phyloP scores from a whole-genome alignment of 202 grass and related monocot species.

The Saccharum hybrid region DNA sequence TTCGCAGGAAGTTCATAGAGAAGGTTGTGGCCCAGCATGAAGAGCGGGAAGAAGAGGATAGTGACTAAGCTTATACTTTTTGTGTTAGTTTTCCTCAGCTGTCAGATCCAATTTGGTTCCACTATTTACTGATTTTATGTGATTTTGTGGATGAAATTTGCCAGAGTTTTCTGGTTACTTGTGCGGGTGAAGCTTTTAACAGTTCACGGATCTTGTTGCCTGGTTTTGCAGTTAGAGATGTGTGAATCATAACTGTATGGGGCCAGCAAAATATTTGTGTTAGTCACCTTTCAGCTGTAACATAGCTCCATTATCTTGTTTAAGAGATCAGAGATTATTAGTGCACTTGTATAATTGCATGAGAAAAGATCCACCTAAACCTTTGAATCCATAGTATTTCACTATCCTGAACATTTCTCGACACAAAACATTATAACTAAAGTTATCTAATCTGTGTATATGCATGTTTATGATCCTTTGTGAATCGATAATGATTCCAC shows the following conservation, averaged over 20 bases:
- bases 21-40: slow-evolving; percentile 88
- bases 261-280: background rate
- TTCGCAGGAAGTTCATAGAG: slow-evolving; percentile 94
- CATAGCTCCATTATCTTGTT: background rate
- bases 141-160: slow-evolving; percentile 22
- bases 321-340: background rate
- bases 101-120: background rate
- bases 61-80: slow-evolving; percentile 56
- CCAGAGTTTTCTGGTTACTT: background rate
- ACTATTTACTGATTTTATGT: slow-evolving; percentile 1
- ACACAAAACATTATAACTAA: background rate
- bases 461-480: too few relatives aligned
- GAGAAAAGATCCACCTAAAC: background rate
- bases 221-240: background rate
- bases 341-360: background rate
- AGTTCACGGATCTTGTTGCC: slow-evolving; percentile 8
- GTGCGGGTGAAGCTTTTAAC: background rate
- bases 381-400: background rate
- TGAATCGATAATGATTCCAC: too few relatives aligned
- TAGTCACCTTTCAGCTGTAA: background rate
- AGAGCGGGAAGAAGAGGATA: slow-evolving; percentile 73
- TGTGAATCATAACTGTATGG: background rate
- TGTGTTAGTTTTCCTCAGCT: slow-evolving; percentile 37
- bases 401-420: background rate
- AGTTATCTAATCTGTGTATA: background rate